These are phyloP conservation scores for Eleusine coracana DNA, from an alignment of 176 grass and related monocot species.

Conservation along the genomic window DNA sequence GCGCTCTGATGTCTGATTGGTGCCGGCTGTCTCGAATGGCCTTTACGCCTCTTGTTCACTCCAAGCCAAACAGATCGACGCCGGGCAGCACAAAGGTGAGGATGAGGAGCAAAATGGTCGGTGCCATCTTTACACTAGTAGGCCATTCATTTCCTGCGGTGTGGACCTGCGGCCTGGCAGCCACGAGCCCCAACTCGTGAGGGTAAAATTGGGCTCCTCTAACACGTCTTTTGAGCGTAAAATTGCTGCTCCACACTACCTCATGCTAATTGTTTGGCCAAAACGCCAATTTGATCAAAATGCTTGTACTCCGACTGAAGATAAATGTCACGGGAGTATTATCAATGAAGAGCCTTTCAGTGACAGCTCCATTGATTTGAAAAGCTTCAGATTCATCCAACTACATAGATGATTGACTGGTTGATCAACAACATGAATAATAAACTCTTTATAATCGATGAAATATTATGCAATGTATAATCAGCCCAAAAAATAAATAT, in stretches of 20 bases:
- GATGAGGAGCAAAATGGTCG: slow-evolving; percentile 9
- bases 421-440: neutral
- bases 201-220: too few relatives aligned
- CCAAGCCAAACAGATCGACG: neutral
- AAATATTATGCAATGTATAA: neutral
- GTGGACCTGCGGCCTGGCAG: neutral
- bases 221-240: too few relatives aligned
- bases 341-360: neutral
- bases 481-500: neutral
- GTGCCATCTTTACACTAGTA: slow-evolving; percentile 22
- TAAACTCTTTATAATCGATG: too few relatives aligned
- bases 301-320: neutral
- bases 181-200: neutral
- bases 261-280: neutral
- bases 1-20: neutral
- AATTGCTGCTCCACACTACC: neutral
- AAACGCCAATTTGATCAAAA: neutral
- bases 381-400: neutral
- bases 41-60: neutral
- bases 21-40: neutral
- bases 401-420: neutral
- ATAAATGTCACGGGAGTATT: neutral
- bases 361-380: neutral
- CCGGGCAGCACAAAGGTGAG: slow-evolving; percentile 9
- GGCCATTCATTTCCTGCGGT: slow-evolving; percentile 37